Evolutionary conservation across 2,329 filamentous ascomycete genomes (phyloP), one percentile per base, ranked within the genome.

Genomic region (Mollisiaceae sp.): DNA sequence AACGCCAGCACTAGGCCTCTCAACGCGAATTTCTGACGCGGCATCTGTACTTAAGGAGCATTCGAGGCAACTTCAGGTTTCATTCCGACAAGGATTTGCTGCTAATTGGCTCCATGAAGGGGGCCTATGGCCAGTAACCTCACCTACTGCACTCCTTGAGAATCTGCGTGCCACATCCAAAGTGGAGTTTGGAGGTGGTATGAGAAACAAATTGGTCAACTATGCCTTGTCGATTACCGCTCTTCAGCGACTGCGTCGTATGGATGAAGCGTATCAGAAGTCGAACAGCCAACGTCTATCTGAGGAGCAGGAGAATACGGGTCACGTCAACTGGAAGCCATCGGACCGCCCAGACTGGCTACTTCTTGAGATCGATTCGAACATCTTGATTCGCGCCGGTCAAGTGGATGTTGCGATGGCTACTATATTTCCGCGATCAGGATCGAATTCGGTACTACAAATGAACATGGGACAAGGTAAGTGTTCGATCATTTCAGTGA

Each of bases 381-480:
- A 90, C 65, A 75, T 92, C 2, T 78, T 89, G 35, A 86, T 92
- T 60, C 83, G 89, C 0, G 78, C 81, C 0, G 83, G 85, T 2
- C 89, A 92, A 68, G 80, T 89, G 0, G 80, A 87, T 4, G 88
- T 92, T 8, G 88, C 89, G 0, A 69, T 78, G 1, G 85, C 86
- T 0, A 91, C 86, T 20, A 86, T 89, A 1, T 76, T 76, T 0
- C 88, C 89, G 0, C 63, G 70, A 0, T 85, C 83, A 0, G 77
- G 78, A 0, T 68, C 76, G 0, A 90, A 89, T 65, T 86, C 86
- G 0, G 85, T 90, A 0, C 69, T 90, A 1, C 88, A 91, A 67
- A 82, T 91, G 76, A 87, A 89, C 66, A 91, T 91, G 88, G 88
- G 88, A 0, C 82, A 88, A 77, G 84, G 83, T 77, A 73, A 72